These are phyloP conservation scores for Favolaschia claudopus DNA, from an alignment of 768 basidiomycete genomes.

Conservation along the genomic window DNA sequence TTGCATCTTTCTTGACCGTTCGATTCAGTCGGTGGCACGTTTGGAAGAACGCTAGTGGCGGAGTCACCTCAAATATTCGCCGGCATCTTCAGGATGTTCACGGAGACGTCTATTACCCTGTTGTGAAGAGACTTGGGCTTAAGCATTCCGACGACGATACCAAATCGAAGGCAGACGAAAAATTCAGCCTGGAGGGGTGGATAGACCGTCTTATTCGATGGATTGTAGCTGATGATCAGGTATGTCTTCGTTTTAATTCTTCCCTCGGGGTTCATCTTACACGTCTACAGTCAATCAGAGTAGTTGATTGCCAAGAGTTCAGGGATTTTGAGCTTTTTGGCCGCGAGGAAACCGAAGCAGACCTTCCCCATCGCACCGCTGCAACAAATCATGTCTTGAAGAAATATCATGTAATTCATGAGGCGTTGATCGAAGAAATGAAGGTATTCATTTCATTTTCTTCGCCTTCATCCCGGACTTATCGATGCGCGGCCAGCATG, in stretches of 20 bases:
- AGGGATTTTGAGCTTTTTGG: not conserved
- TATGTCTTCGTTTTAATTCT: not conserved
- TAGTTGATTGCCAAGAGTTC: conserved; percentile 5
- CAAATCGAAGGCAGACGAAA: not conserved
- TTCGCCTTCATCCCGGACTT: not conserved
- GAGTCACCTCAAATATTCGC: not conserved
- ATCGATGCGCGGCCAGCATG: not conserved
- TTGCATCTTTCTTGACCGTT: not conserved
- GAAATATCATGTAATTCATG: not conserved
- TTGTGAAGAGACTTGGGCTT: not conserved
- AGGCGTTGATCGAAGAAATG: not conserved
- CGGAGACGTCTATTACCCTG: not conserved
- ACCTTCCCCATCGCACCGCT: not conserved
- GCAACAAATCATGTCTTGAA: not conserved
- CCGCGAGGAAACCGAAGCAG: not conserved
- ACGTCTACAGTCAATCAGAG: conserved; percentile 2
- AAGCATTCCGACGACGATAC: not conserved
- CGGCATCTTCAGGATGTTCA: not conserved
- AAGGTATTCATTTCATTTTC: not conserved
- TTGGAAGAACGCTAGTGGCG: not conserved
- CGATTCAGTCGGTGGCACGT: not conserved
- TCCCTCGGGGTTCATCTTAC: not conserved
- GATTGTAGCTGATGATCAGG: not conserved
- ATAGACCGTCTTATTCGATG: not conserved
- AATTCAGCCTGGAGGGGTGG: not conserved